Conservation (phyloP, 495 filamentous ascomycete genomes). For the Saxispiralis lemnorum region DNA sequence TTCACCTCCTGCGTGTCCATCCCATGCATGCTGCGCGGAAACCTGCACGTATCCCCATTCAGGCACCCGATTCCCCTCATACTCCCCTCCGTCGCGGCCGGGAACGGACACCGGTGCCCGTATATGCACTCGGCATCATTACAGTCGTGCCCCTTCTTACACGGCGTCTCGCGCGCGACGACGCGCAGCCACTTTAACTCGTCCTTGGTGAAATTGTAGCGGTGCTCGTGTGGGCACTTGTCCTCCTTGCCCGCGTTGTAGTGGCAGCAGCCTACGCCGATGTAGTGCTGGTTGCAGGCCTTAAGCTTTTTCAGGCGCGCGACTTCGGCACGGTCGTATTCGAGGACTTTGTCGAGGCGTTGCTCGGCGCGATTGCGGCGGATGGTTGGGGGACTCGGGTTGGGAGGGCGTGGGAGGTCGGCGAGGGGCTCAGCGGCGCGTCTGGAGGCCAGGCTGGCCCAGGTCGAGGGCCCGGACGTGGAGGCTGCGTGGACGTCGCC, state of each 20-base stretch:
- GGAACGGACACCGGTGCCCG: constrained; percentile 39
- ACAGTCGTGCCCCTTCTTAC: constrained; percentile 54
- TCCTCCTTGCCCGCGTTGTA: constrained; percentile 20
- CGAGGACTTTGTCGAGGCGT: constrained; percentile 43
- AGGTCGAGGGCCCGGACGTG: neutral
- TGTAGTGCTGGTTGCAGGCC: constrained; percentile 70
- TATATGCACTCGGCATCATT: constrained; percentile 67
- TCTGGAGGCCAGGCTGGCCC: neutral
- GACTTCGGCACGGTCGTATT: constrained; percentile 40
- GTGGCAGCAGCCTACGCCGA: constrained; percentile 56
- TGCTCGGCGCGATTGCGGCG: constrained; percentile 60
- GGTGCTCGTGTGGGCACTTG: constrained; percentile 59
- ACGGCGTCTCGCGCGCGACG: constrained; percentile 64
- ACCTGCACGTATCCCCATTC: constrained; percentile 21
- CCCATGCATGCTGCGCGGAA: constrained; percentile 19
- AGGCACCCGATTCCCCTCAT: constrained; percentile 20
- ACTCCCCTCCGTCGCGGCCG: constrained; percentile 6
- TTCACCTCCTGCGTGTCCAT: constrained; percentile 16
- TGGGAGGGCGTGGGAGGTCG: neutral
- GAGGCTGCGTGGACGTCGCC: neutral
- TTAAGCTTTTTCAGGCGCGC: constrained; percentile 50
- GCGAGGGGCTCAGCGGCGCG: constrained; percentile 1
- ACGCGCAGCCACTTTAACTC: constrained; percentile 51
- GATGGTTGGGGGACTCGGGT: constrained; percentile 33
- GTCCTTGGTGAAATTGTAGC: constrained; percentile 46